phyloP scores from a whole-genome alignment of 2,329 filamentous ascomycete genomes.

The Pyrenochaeta sp. region DNA sequence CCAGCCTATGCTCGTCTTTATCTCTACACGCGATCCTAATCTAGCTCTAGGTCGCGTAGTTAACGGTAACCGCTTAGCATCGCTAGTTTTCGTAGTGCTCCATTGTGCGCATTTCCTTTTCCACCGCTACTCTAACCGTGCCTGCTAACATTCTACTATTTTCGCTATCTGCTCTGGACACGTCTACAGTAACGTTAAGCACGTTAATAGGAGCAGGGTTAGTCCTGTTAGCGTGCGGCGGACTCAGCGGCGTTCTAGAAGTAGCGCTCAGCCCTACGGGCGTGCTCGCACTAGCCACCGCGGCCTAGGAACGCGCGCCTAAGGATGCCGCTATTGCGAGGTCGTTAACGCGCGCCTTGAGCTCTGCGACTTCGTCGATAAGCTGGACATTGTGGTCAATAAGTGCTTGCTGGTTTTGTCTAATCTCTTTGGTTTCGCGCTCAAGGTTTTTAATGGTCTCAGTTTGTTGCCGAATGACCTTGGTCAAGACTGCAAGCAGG shows the following conservation, averaged over 20 bases:
- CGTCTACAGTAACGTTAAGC: slow-evolving; percentile 8
- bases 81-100: slow-evolving; percentile 11
- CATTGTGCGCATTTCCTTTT: slow-evolving; percentile 5
- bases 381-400: slow-evolving; percentile 11
- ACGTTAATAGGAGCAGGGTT: slow-evolving; percentile 4
- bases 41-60: slow-evolving; percentile 9
- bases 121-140: too few relatives aligned
- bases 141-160: slow-evolving; percentile 11
- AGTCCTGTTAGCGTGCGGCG: slow-evolving; percentile 5
- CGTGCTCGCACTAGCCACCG: slow-evolving; percentile 7
- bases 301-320: slow-evolving; percentile 7
- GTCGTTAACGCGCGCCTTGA: slow-evolving; percentile 11
- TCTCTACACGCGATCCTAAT: slow-evolving; percentile 11
- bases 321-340: slow-evolving; percentile 6
- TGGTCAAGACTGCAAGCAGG: slow-evolving; percentile 7
- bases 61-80: slow-evolving; percentile 12
- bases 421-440: slow-evolving; percentile 8
- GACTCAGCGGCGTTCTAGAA: slow-evolving; percentile 3
- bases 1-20: slow-evolving; percentile 4
- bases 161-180: slow-evolving; percentile 10
- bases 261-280: slow-evolving; percentile 6
- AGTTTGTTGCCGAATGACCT: slow-evolving; percentile 9
- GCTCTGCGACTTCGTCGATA: slow-evolving; percentile 10
- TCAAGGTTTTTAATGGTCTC: slow-evolving; percentile 11
- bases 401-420: slow-evolving; percentile 9